Base-by-base conservation (phyloP, 768 basidiomycete genomes). In the Termitomyces sp. region DNA sequence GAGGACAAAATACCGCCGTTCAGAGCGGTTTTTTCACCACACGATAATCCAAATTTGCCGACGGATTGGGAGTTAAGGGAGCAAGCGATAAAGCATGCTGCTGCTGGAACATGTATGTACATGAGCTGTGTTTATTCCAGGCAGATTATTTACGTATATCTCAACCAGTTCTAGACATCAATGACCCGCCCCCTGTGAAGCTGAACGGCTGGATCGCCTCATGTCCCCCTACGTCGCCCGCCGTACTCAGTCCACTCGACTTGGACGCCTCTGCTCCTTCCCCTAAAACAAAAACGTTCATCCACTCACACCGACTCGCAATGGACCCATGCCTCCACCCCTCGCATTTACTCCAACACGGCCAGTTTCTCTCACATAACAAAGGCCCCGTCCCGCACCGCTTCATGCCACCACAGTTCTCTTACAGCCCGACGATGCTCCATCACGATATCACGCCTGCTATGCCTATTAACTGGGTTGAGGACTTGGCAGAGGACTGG, bases 371-470 rank as follows among this genome's bases (percentile, higher is more conserved):
- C 56, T 74, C 82, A 0, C 76, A 82, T 54, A 64, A 70, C 10
- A 55, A 40, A 1, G 84, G 84, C 0, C 84, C 84, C 0, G 55
- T 65, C 1, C 77, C 82, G 1, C 71, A 75, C 40, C 68, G 60
- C 6, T 67, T 62, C 2, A 67, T 84, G 49, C 64, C 82, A 4
- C 85, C 84, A 0, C 76, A 79, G 18, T 87, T 87, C 66, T 78
- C 80, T 6, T 75, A 74, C 51, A 77, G 76, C 56, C 64, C 76
- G 0, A 81, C 84, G 4, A 42, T 68, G 47, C 59, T 86, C 27
- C 83, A 86, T 56, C 72, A 76, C 39, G 83, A 87, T 59, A 79
- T 86, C 22, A 77, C 75, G 36, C 66, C 74, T 1, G 74, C 80
- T 4, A 69, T 76, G 60, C 74, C 78, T 0, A 72, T 80, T 32